Percentiles rank a stretch among this genome's conserved stretches.
Conservation (phyloP, 2,329 filamentous ascomycete genomes). For the Teratosphaeria zuluensis region DNA sequence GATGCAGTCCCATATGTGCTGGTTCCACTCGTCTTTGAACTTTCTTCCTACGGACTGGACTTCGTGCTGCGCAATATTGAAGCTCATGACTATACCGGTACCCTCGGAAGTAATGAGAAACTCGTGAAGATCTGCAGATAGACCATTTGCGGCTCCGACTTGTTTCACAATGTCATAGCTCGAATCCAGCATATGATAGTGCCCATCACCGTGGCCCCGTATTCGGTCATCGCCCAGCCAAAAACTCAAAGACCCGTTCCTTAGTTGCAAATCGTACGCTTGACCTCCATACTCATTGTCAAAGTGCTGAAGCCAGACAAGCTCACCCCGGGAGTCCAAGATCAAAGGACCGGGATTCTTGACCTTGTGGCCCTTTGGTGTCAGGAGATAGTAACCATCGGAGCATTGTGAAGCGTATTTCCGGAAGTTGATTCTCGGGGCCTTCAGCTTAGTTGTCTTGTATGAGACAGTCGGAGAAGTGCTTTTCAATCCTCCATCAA, state of each 20-base stretch:
- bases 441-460: constrained; percentile 8
- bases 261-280: constrained; percentile 21
- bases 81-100: constrained; percentile 33
- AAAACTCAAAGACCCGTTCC: constrained; percentile 25
- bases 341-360: constrained; percentile 19
- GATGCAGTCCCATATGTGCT: constrained; percentile 20
- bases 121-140: constrained; percentile 33
- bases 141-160: constrained; percentile 27
- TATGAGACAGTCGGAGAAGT: constrained; percentile 8
- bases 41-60: constrained; percentile 13
- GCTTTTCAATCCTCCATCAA: constrained; percentile 1
- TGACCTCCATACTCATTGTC: constrained; percentile 14
- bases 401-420: constrained; percentile 7
- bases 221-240: constrained; percentile 26
- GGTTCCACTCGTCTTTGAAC: constrained; percentile 13
- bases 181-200: constrained; percentile 19
- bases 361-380: constrained; percentile 11
- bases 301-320: constrained; percentile 17
- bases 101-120: constrained; percentile 31
- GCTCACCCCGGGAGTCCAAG: constrained; percentile 13
- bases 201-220: constrained; percentile 19
- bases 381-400: constrained; percentile 14
- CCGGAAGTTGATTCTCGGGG: constrained; percentile 8
- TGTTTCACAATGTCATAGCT: constrained; percentile 26
- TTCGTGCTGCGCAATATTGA: constrained; percentile 17